These are phyloP conservation scores for Saitoella complicata DNA, from an alignment of 805 yeast genomes.

Conservation along the genomic window DNA sequence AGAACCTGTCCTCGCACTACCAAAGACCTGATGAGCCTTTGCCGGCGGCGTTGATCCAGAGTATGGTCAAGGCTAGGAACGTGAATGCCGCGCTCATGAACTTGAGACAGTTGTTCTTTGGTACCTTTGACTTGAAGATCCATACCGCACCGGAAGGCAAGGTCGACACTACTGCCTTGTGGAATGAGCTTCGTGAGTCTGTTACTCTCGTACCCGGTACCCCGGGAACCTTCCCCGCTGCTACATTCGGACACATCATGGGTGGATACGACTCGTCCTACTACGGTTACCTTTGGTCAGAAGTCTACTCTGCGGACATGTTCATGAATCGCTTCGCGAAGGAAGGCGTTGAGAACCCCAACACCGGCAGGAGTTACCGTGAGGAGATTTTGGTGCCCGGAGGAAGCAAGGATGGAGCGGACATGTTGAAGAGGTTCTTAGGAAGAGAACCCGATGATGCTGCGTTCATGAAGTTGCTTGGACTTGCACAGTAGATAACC, in stretches of 20 bases:
- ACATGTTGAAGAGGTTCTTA: slow-evolving; percentile 43
- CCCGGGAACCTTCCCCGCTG: slow-evolving; percentile 42
- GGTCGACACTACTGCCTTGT: slow-evolving; percentile 36
- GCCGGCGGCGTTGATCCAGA: slow-evolving; percentile 38
- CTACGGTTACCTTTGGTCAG: slow-evolving; percentile 76
- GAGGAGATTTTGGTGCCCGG: slow-evolving; percentile 55
- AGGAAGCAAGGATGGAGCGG: slow-evolving; percentile 55
- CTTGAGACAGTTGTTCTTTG: slow-evolving; percentile 65
- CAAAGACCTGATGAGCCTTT: slow-evolving; percentile 37
- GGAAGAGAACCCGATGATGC: slow-evolving; percentile 62
- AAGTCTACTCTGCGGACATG: slow-evolving; percentile 73
- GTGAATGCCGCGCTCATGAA: slow-evolving; percentile 61
- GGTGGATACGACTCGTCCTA: slow-evolving; percentile 79
- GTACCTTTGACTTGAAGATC: slow-evolving; percentile 56
- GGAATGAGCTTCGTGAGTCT: slow-evolving; percentile 56
- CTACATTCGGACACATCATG: slow-evolving; percentile 62
- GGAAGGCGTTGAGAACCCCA: slow-evolving; percentile 44
- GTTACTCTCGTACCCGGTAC: slow-evolving; percentile 33
- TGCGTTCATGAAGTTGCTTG: slow-evolving; percentile 58
- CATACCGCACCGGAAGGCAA: slow-evolving; percentile 37
- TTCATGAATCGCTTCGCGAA: slow-evolving; percentile 51
- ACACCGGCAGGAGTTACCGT: slow-evolving; percentile 50
- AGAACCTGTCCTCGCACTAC: slow-evolving; percentile 49
- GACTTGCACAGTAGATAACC: slow-evolving; percentile 14
- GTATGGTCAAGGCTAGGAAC: slow-evolving; percentile 48